A percentile compares a stretch with the other conserved stretches of the same genome.
These are phyloP conservation scores for Choricystis sp. DNA, from an alignment of 139 green algal species.

Conservation along the genomic window DNA sequence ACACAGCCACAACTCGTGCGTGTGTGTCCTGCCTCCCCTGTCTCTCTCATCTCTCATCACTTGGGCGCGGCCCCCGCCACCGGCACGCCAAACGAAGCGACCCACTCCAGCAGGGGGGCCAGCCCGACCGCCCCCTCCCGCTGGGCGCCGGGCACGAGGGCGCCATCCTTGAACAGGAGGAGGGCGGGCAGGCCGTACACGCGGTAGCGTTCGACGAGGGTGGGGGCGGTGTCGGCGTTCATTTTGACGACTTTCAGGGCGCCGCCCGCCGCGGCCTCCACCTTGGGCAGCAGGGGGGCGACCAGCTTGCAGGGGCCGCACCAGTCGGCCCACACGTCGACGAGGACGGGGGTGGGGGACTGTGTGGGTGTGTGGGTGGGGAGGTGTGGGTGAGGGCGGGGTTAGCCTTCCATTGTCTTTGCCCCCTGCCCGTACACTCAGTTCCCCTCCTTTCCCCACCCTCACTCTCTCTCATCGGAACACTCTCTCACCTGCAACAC, in stretches of 20 bases:
- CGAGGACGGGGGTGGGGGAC: conserved; percentile 56
- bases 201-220: conserved; percentile 79
- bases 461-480: background rate
- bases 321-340: conserved; percentile 89
- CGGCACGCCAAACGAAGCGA: conserved; percentile 38
- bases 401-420: background rate
- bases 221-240: conserved; percentile 64
- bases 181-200: conserved; percentile 90
- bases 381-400: no score
- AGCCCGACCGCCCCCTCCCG: conserved; percentile 76
- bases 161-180: conserved; percentile 78
- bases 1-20: no score
- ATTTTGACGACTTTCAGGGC: conserved; percentile 89
- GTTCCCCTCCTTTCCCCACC: no score
- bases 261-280: conserved; percentile 28
- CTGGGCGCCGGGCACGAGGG: conserved; percentile 54
- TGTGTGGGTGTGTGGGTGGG: conserved; percentile 11
- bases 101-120: conserved; percentile 44
- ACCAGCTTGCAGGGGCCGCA: conserved; percentile 90
- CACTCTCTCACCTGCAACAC: conserved; percentile 42
- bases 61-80: no score
- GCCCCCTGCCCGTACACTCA: background rate
- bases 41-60: no score
- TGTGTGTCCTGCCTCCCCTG: no score
- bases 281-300: conserved; percentile 45